phyloP scores from a whole-genome alignment of 1,139 yeast genomes.

The Hansenula anomala region DNA sequence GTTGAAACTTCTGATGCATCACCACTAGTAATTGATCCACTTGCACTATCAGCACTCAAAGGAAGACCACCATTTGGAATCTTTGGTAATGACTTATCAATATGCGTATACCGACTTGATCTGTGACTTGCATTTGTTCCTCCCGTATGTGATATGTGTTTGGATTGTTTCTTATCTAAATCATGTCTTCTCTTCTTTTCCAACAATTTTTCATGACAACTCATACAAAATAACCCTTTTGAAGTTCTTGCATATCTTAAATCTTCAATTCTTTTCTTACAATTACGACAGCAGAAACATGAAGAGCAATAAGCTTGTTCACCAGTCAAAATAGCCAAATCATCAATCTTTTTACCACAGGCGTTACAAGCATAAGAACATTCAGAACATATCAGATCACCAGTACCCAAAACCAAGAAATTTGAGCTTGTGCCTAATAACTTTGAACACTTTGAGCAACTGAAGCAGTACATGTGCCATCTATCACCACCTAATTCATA shows the following conservation, averaged over 20 bases:
- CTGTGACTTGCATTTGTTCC: constrained; percentile 1
- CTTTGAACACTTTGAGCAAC: constrained; percentile 77
- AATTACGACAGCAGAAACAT: constrained; percentile 88
- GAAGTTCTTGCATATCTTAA: constrained; percentile 89
- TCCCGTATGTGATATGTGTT: too few species aligned
- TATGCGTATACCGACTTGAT: constrained; percentile 2
- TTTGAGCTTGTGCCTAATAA: constrained; percentile 84
- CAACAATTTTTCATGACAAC: constrained; percentile 81
- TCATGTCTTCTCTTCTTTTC: constrained; percentile 34
- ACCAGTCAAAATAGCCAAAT: constrained; percentile 89
- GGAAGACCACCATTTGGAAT: constrained; percentile 16
- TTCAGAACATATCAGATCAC: constrained; percentile 82
- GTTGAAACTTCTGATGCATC: constrained; percentile 11
- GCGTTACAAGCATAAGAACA: constrained; percentile 88
- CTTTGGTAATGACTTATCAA: constrained; percentile 25
- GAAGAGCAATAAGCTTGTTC: constrained; percentile 91
- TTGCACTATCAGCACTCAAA: too few species aligned
- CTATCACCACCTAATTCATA: constrained; percentile 85
- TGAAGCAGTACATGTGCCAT: constrained; percentile 93
- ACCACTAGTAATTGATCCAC: background rate
- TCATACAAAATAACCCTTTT: constrained; percentile 90
- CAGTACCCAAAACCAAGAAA: constrained; percentile 87
- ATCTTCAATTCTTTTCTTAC: constrained; percentile 86
- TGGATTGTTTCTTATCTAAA: constrained; percentile 11
- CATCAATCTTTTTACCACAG: constrained; percentile 88